These are phyloP conservation scores for Saccharomyces uvarum DNA, from an alignment of 1,139 yeast species.

Conservation along the genomic window DNA sequence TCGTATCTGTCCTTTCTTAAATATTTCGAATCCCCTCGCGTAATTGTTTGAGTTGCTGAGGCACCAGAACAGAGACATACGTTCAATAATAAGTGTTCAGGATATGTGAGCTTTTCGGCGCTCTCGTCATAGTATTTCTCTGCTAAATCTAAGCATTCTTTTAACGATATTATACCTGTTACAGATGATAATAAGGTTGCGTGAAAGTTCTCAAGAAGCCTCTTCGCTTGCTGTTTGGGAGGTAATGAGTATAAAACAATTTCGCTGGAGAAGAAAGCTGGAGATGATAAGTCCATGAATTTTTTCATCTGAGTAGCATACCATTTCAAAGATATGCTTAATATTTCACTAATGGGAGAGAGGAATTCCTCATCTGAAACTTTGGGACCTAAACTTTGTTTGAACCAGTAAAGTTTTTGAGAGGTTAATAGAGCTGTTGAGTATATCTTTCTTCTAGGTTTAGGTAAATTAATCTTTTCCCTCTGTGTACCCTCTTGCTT, in stretches of 20 bases:
- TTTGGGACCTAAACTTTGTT: conserved; percentile 10
- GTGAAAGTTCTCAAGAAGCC: conserved; percentile 19
- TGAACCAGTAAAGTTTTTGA: conserved; percentile 21
- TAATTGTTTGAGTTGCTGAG: conserved; percentile 12
- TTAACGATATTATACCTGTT: conserved; percentile 15
- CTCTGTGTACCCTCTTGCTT: conserved; percentile 2
- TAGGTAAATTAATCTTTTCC: conserved; percentile 6
- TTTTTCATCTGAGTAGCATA: conserved; percentile 21
- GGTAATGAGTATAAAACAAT: conserved; percentile 19
- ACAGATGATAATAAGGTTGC: conserved; percentile 15
- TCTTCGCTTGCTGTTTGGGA: conserved; percentile 18
- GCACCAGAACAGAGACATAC: conserved; percentile 22
- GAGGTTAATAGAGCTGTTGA: conserved; percentile 18
- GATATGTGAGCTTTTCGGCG: conserved; percentile 15
- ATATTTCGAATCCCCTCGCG: conserved; percentile 12
- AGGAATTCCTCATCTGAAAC: conserved; percentile 10
- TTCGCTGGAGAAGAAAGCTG: conserved; percentile 12
- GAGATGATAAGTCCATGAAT: conserved; percentile 20
- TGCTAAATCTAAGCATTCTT: conserved; percentile 15
- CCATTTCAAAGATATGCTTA: conserved; percentile 22
- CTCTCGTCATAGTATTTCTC: conserved; percentile 16
- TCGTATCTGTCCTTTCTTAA: conserved; percentile 18
- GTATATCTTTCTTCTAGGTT: conserved; percentile 15
- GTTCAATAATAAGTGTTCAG: conserved; percentile 23
- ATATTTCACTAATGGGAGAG: conserved; percentile 17